Evolutionary conservation across 1,139 yeast genomes (phyloP).

Genomic region (Nadsonia commutata): DNA sequence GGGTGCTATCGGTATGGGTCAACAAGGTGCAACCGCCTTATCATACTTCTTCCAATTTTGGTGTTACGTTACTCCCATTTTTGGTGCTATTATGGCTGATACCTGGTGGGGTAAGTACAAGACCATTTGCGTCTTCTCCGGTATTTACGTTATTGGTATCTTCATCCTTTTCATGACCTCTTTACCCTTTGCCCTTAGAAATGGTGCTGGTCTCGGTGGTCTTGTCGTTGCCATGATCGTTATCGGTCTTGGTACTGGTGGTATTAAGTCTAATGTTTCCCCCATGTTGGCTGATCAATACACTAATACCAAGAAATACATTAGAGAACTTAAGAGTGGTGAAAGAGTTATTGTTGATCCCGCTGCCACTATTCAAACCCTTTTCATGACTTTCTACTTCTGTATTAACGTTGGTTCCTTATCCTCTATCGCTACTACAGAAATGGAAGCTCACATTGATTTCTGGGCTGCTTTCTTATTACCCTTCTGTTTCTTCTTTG

Average conservation of each 20-base stretch:
- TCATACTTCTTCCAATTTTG: constrained; percentile 68
- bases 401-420: constrained; percentile 72
- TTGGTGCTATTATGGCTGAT: constrained; percentile 68
- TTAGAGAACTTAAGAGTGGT: constrained; percentile 44
- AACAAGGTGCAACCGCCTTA: constrained; percentile 57
- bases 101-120: constrained; percentile 58
- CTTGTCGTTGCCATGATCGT: constrained; percentile 44
- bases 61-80: constrained; percentile 69
- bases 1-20: constrained; percentile 51
- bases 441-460: constrained; percentile 53
- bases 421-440: constrained; percentile 64
- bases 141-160: constrained; percentile 48
- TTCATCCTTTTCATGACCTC: constrained; percentile 56
- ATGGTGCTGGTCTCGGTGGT: constrained; percentile 36
- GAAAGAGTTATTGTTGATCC: constrained; percentile 60
- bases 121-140: constrained; percentile 49
- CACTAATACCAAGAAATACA: constrained; percentile 40
- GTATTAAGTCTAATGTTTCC: constrained; percentile 65
- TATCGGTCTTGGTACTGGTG: constrained; percentile 70
- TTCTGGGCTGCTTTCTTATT: constrained; percentile 66
- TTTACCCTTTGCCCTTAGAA: constrained; percentile 42
- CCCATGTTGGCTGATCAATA: constrained; percentile 73
- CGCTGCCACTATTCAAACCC: constrained; percentile 53
- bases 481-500: constrained; percentile 48
- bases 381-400: constrained; percentile 67